Percentiles rank a stretch among this genome's conserved stretches.
These are phyloP conservation scores for Stephanodiscus minutulus DNA, from an alignment of 108 stramenopile species.

Conservation along the genomic window DNA sequence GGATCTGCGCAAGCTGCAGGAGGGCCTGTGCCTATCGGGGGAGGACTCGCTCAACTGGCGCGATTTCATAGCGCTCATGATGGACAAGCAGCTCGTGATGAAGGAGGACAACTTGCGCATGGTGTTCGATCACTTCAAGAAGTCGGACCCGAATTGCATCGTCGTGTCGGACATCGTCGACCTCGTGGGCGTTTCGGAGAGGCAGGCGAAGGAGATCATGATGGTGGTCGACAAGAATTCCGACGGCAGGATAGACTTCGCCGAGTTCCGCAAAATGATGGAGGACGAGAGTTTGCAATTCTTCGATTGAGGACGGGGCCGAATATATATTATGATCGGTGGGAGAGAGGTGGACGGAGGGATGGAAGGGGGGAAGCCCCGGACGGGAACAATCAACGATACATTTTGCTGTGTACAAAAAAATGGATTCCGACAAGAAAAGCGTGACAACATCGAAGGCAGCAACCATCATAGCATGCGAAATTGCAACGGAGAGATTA, in stretches of 20 bases:
- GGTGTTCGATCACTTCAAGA: conserved; percentile 87
- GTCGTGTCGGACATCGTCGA: conserved; percentile 74
- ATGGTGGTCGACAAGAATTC: conserved; percentile 70
- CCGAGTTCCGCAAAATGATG: conserved; percentile 71
- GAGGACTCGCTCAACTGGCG: conserved; percentile 83
- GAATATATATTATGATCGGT: too few species aligned
- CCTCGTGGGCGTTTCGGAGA: conserved; percentile 74
- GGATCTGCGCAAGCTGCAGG: conserved; percentile 54
- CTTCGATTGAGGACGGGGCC: background rate
- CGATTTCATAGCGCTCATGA: conserved; percentile 82
- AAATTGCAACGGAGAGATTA: too few species aligned
- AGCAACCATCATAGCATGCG: too few species aligned
- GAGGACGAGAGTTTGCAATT: conserved; percentile 20
- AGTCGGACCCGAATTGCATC: conserved; percentile 63
- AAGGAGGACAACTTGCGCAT: conserved; percentile 82
- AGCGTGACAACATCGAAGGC: too few species aligned
- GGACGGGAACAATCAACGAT: too few species aligned
- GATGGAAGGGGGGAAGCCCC: too few species aligned
- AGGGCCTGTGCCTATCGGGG: conserved; percentile 68
- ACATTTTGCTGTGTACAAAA: too few species aligned
- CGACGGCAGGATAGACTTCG: conserved; percentile 86
- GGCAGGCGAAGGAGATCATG: conserved; percentile 85
- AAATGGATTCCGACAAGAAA: too few species aligned
- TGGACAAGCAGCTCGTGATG: conserved; percentile 77
- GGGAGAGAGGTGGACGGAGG: too few species aligned